These are phyloP conservation scores for Vigna reflexopilosa DNA, from an alignment of 306 rosid genomes.

Conservation along the genomic window DNA sequence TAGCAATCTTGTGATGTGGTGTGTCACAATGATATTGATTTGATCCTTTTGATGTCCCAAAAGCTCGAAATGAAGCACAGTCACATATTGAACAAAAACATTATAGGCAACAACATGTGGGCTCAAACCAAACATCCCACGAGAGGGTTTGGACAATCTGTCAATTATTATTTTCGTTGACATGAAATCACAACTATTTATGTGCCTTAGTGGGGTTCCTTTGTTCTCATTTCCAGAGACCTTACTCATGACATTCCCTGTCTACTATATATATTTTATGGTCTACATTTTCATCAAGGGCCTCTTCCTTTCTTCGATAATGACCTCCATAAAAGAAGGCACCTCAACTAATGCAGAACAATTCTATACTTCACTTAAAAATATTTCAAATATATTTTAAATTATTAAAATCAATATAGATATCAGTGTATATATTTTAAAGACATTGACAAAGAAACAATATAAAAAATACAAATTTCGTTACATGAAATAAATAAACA, in stretches of 20 bases:
- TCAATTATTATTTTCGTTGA: slow-evolving; percentile 46
- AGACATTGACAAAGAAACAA: background rate
- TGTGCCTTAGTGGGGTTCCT: slow-evolving; percentile 47
- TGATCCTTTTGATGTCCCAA: slow-evolving; percentile 37
- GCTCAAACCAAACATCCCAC: slow-evolving; percentile 51
- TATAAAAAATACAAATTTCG: too few species aligned
- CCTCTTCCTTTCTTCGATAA: slow-evolving; percentile 34
- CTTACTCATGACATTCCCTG: slow-evolving; percentile 44
- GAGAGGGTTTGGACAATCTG: slow-evolving; percentile 32
- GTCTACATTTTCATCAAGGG: slow-evolving; percentile 36
- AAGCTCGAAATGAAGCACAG: slow-evolving; percentile 26
- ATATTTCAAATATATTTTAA: too few species aligned
- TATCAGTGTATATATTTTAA: too few species aligned
- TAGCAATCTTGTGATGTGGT: slow-evolving; percentile 26
- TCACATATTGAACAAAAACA: slow-evolving; percentile 18
- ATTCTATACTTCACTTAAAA: slow-evolving; percentile 29
- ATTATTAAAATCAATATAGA: too few species aligned
- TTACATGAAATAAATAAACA: background rate
- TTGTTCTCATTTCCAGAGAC: slow-evolving; percentile 44
- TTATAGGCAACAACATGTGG: slow-evolving; percentile 38
- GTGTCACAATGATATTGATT: slow-evolving; percentile 32
- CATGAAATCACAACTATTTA: slow-evolving; percentile 43
- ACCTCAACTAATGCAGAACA: slow-evolving; percentile 41
- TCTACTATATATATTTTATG: slow-evolving; percentile 36
- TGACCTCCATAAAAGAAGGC: slow-evolving; percentile 36